phyloP scores from a whole-genome alignment of 2,329 filamentous ascomycete species.

The Grosmannia clavigera region DNA sequence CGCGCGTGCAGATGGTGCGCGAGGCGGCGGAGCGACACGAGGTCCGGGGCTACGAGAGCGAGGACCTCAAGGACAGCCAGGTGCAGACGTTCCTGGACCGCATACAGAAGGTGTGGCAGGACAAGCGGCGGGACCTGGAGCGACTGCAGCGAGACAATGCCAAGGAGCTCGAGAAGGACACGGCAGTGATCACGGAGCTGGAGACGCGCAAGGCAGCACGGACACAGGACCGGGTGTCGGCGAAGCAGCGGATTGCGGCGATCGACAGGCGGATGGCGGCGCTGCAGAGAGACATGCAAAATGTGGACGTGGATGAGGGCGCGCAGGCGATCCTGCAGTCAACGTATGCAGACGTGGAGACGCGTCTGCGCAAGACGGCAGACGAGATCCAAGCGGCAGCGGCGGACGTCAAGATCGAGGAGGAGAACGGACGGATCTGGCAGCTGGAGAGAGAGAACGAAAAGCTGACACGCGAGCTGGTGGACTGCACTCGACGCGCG shows the following conservation, averaged over 20 bases:
- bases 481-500: slow-evolving; percentile 69
- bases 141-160: slow-evolving; percentile 60
- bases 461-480: slow-evolving; percentile 64
- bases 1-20: slow-evolving; percentile 62
- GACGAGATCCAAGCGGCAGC: slow-evolving; percentile 49
- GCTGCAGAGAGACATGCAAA: slow-evolving; percentile 56
- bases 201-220: slow-evolving; percentile 61
- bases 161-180: slow-evolving; percentile 62
- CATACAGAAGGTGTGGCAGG: slow-evolving; percentile 59
- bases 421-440: slow-evolving; percentile 52
- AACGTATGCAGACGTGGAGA: slow-evolving; percentile 56
- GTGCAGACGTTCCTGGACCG: slow-evolving; percentile 67
- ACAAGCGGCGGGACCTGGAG: slow-evolving; percentile 64
- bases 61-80: slow-evolving; percentile 57
- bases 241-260: slow-evolving; percentile 56
- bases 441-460: slow-evolving; percentile 61
- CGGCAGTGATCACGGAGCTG: slow-evolving; percentile 57
- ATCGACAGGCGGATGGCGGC: slow-evolving; percentile 59
- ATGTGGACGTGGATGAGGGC: slow-evolving; percentile 78
- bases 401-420: slow-evolving; percentile 59
- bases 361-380: slow-evolving; percentile 47
- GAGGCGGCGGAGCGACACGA: slow-evolving; percentile 64
- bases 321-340: slow-evolving; percentile 65
- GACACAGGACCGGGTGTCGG: slow-evolving; percentile 60
- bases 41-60: slow-evolving; percentile 71